A percentile compares a stretch with the other conserved stretches of the same genome.
phyloP scores from a whole-genome alignment of 1,284 basidiomycete genomes.

The Coniophora puteana region DNA sequence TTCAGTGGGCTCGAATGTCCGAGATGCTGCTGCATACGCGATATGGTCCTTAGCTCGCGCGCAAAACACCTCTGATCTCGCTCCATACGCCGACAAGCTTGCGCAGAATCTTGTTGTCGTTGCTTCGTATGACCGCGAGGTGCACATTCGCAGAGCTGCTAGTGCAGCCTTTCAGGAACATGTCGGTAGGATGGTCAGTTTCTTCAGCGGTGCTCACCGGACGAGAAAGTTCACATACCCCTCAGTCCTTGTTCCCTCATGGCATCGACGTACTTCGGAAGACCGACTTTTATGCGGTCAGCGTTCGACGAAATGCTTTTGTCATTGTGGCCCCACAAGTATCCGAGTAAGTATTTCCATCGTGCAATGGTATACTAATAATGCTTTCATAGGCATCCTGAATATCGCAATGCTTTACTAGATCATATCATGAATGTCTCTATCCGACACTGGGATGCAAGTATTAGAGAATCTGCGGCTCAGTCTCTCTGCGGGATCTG shows the following conservation, averaged over 20 bases:
- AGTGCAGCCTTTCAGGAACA: constrained; percentile 98
- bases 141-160: constrained; percentile 93
- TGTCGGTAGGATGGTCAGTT: constrained; percentile 85
- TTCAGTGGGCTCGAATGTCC: constrained; percentile 90
- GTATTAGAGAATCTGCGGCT: constrained; percentile 81
- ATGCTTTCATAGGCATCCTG: constrained; percentile 43
- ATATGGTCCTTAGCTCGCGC: constrained; percentile 92
- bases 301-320: constrained; percentile 83
- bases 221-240: constrained; percentile 11
- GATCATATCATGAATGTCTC: constrained; percentile 76
- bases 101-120: constrained; percentile 75
- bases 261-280: constrained; percentile 91
- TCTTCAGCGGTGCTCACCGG: constrained; percentile 6
- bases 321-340: constrained; percentile 81
- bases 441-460: constrained; percentile 86
- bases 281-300: constrained; percentile 95
- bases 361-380: constrained; percentile 6
- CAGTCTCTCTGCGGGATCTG: constrained; percentile 73
- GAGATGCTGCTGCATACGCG: constrained; percentile 93
- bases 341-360: constrained; percentile 58
- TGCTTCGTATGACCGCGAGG: constrained; percentile 88
- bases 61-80: constrained; percentile 56
- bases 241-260: constrained; percentile 82
- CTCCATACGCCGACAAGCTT: constrained; percentile 60
- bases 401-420: constrained; percentile 73